Conservation (phyloP, 2,329 filamentous ascomycete genomes). For the Exophiala calicioides region DNA sequence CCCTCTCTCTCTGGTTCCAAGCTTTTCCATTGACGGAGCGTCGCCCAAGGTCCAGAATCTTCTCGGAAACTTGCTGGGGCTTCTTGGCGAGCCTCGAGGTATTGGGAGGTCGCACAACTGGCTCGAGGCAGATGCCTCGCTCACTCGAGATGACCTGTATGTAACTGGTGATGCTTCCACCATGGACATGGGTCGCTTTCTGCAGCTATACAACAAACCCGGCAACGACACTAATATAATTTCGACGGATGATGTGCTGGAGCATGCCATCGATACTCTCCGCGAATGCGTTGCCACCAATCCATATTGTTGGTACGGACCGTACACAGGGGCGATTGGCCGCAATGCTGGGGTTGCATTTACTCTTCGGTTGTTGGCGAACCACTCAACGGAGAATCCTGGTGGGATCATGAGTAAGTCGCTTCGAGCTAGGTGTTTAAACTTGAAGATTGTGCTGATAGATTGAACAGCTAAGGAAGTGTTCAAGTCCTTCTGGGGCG, state of each 20-base stretch:
- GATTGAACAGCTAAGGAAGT: constrained; percentile 39
- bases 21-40: constrained; percentile 56
- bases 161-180: constrained; percentile 52
- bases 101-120: constrained; percentile 57
- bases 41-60: constrained; percentile 43
- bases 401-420: constrained; percentile 41
- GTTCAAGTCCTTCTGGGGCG: constrained; percentile 50
- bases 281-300: constrained; percentile 53
- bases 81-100: constrained; percentile 50
- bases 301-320: constrained; percentile 58
- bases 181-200: constrained; percentile 56
- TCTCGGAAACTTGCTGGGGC: constrained; percentile 46
- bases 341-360: constrained; percentile 54
- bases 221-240: constrained; percentile 37
- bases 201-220: constrained; percentile 48
- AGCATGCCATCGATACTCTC: constrained; percentile 49
- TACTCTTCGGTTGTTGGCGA: constrained; percentile 45
- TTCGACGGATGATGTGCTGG: constrained; percentile 14
- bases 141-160: constrained; percentile 57
- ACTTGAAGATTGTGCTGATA: not conserved
- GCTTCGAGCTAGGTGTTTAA: not conserved
- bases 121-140: constrained; percentile 57
- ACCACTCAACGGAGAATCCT: constrained; percentile 47
- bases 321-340: constrained; percentile 52
- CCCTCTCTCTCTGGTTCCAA: constrained; percentile 50